Percentiles rank a stretch among this genome's conserved stretches.
Evolutionary conservation across 352 stramenopile species (phyloP).

Genomic region (Globisporangium iwayamae): DNA sequence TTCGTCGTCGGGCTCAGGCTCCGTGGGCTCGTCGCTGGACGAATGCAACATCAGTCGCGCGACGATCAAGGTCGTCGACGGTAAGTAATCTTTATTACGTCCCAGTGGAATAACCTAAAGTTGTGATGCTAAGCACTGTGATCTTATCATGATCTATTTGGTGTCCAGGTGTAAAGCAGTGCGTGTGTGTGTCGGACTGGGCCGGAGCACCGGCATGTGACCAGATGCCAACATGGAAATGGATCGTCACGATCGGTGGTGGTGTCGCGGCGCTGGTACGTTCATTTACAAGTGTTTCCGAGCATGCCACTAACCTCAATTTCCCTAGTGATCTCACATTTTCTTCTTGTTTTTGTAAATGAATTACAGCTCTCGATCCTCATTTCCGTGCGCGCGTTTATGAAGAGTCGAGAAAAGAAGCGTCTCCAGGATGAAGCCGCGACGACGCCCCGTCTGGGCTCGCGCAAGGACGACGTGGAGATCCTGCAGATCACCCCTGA

Average conservation of each 20-base stretch:
- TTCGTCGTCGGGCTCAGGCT: conserved; percentile 12
- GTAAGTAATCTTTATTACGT: neutral
- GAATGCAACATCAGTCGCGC: conserved; percentile 57
- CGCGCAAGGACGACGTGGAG: conserved; percentile 21
- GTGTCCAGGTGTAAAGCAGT: conserved; percentile 23
- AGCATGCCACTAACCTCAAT: too few relatives aligned
- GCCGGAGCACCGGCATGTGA: conserved; percentile 48
- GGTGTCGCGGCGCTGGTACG: conserved; percentile 47
- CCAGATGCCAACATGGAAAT: conserved; percentile 61
- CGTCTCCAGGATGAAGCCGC: conserved; percentile 10
- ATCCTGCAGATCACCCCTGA: conserved; percentile 22
- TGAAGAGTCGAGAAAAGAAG: conserved; percentile 37
- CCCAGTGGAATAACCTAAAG: too few relatives aligned
- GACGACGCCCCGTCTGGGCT: conserved; percentile 13
- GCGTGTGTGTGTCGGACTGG: conserved; percentile 67
- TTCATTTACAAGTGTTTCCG: neutral
- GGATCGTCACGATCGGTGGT: conserved; percentile 55
- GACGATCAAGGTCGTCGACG: conserved; percentile 40
- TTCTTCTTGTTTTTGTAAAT: neutral
- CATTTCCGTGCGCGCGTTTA: conserved; percentile 47
- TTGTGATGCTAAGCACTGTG: neutral
- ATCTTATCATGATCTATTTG: neutral
- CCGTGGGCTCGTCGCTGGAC: conserved; percentile 20
- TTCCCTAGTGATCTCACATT: neutral
- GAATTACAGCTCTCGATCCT: conserved; percentile 42